These are phyloP conservation scores for Fraxinus xanthoxyloides DNA, from an alignment of 305 asterid species.

Conservation along the genomic window DNA sequence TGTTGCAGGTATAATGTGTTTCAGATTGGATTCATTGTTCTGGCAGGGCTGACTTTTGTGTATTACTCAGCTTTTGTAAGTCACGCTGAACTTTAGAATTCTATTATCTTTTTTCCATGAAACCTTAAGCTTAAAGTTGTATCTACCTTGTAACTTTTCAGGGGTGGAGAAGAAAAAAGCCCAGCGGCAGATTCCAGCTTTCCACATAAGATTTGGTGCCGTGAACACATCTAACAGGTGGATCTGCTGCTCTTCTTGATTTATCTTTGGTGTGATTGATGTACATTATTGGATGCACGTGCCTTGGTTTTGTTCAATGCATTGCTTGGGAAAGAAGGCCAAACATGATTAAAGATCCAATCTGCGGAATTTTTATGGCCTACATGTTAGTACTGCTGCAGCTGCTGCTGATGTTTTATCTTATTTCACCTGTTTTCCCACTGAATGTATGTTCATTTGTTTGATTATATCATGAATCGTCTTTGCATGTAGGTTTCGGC, in stretches of 20 bases:
- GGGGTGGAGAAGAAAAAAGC: slow-evolving; percentile 70
- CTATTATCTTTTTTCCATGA: neutral
- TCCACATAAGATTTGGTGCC: slow-evolving; percentile 48
- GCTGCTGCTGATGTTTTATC: slow-evolving; percentile 21
- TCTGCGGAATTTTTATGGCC: slow-evolving; percentile 26
- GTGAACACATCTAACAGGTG: slow-evolving; percentile 15
- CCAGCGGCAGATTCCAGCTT: slow-evolving; percentile 67
- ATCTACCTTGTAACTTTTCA: slow-evolving; percentile 15
- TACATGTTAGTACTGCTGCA: slow-evolving; percentile 31
- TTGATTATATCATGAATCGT: slow-evolving; percentile 28
- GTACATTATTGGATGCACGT: slow-evolving; percentile 28
- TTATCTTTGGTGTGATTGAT: slow-evolving; percentile 24
- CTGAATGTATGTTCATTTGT: slow-evolving; percentile 47
- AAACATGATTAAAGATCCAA: slow-evolving; percentile 21
- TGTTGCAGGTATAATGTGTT: slow-evolving; percentile 88
- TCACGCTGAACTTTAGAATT: neutral
- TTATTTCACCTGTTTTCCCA: slow-evolving; percentile 24
- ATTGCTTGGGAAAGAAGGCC: slow-evolving; percentile 31
- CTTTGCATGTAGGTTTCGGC: slow-evolving; percentile 31
- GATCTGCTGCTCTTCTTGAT: slow-evolving; percentile 27
- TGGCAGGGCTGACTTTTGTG: slow-evolving; percentile 93
- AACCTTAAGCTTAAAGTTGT: slow-evolving; percentile 6
- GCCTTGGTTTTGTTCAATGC: slow-evolving; percentile 36
- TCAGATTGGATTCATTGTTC: slow-evolving; percentile 81
- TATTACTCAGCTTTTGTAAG: slow-evolving; percentile 88